A percentile compares a stretch with the other conserved stretches of the same genome.
Conservation (phyloP, 192 early-diverging fungal species). For the Podila minutissima region DNA sequence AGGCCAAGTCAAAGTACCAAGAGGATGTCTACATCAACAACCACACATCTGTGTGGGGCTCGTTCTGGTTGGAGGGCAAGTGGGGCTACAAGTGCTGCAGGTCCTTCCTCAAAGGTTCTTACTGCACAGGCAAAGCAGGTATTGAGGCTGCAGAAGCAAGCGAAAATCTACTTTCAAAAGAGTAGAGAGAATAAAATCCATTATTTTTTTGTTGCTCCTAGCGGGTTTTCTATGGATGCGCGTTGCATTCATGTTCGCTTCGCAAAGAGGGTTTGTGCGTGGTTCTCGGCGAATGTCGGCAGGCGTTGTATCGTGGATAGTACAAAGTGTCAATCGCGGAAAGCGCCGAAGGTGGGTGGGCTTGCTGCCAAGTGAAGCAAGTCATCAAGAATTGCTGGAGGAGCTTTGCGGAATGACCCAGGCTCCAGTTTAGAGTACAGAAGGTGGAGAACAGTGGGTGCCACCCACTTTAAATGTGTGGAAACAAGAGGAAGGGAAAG, state of each 20-base stretch:
- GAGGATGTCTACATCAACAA: slow-evolving; percentile 90
- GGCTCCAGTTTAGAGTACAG: no score
- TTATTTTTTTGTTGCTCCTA: neutral
- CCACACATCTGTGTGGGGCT: slow-evolving; percentile 93
- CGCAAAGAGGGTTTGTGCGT: neutral
- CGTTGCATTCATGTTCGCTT: neutral
- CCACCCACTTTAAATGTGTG: no score
- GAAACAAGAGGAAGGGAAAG: no score
- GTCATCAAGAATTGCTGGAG: no score
- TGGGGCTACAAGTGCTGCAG: slow-evolving; percentile 99
- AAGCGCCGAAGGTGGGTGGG: no score
- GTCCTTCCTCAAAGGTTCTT: slow-evolving; percentile 80
- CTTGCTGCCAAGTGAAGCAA: no score
- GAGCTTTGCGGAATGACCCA: no score
- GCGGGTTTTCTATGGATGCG: neutral
- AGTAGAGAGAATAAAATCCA: neutral
- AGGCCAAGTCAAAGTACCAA: slow-evolving; percentile 84
- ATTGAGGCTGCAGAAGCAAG: slow-evolving; percentile 68
- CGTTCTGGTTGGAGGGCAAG: slow-evolving; percentile 92
- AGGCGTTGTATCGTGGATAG: no score
- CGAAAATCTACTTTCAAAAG: slow-evolving; percentile 17
- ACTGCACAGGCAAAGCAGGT: slow-evolving; percentile 87
- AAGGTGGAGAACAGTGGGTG: no score
- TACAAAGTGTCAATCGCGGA: no score
- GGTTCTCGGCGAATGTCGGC: neutral